These are phyloP conservation scores for Fusarium sp. DNA, from an alignment of 2,329 filamentous ascomycete species.

Conservation along the genomic window DNA sequence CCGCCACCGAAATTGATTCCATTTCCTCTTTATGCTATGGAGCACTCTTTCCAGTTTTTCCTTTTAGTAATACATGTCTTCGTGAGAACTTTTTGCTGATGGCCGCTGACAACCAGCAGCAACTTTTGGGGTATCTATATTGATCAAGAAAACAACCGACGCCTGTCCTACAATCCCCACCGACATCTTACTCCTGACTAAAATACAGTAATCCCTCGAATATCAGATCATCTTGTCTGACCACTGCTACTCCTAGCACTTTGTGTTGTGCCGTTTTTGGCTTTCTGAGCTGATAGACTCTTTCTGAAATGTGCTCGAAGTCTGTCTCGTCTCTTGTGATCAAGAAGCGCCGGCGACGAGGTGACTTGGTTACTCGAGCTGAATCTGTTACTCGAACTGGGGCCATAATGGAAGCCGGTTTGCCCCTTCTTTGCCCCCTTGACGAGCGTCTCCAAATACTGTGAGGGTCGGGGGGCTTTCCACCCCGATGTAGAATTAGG, in stretches of 20 bases:
- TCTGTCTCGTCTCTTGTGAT: slow-evolving; percentile 41
- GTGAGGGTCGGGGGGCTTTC: slow-evolving; percentile 34
- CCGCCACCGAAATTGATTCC: slow-evolving; percentile 29
- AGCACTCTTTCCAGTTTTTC: neutral
- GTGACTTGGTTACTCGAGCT: slow-evolving; percentile 8
- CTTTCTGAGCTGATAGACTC: slow-evolving; percentile 20
- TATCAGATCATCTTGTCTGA: neutral
- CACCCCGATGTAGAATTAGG: slow-evolving; percentile 28
- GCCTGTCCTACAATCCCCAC: neutral
- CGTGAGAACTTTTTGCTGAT: neutral
- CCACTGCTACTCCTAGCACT: slow-evolving; percentile 28
- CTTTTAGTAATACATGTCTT: neutral
- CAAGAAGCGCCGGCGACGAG: slow-evolving; percentile 28
- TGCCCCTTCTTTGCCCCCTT: neutral
- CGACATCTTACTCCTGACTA: neutral
- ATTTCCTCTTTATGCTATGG: neutral
- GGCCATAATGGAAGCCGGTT: neutral
- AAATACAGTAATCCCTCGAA: neutral
- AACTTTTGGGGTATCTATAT: slow-evolving; percentile 25
- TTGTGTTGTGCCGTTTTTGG: slow-evolving; percentile 12
- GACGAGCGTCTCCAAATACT: slow-evolving; percentile 39
- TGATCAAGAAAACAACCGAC: slow-evolving; percentile 11
- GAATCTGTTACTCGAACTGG: neutral
- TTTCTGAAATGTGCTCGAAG: slow-evolving; percentile 46
- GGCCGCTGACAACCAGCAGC: neutral